Base-by-base conservation (phyloP, 768 basidiomycete species). In the Russula emetica region DNA sequence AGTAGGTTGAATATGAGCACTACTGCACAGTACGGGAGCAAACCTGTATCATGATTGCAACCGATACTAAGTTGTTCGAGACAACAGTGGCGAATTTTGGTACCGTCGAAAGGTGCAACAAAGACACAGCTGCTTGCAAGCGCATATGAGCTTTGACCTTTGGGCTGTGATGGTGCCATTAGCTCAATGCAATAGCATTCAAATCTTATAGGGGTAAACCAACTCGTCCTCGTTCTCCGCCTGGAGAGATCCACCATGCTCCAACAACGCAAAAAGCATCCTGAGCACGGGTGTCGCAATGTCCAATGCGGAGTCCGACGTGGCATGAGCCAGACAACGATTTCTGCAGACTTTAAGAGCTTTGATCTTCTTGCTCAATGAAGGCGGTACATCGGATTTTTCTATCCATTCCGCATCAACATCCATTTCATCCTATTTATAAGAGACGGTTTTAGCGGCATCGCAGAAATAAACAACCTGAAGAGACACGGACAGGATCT, bases 301-400 rank as follows among this genome's bases (percentile, higher is more conserved):
- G 32, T 89, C 84, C 30, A 83, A 64, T 8, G 90, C 85, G 8
- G 80, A 77, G 2, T 85, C 82, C 5, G 81, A 76, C 7, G 74
- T 68, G 0, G 84, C 84, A 69, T 88, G 87, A 0, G 88, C 83
- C 14, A 96, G 77, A 70, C 86, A 85, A 20, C 94, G 85, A 72
- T 94, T 86, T 28, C 91, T 82, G 71, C 86, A 87, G 6, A 95
- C 81, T 74, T 97, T 94, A 26, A 98, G 72, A 1, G 85, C 82
- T 9, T 87, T 75, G 3, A 97, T 71, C 71, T 92, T 92, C 0
- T 92, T 89, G 50, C 77, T 78, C 1, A 92, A 80, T 4, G 79
- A 77, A 2, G 79, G 76, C 0, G 83, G 71, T 24, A 96, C 72
- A 3, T 85, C 79, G 0, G 79, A 78, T 38, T 94, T 87, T 36